Conservation (phyloP, 1,139 yeast genomes). For the Yamadazyma sp. region DNA sequence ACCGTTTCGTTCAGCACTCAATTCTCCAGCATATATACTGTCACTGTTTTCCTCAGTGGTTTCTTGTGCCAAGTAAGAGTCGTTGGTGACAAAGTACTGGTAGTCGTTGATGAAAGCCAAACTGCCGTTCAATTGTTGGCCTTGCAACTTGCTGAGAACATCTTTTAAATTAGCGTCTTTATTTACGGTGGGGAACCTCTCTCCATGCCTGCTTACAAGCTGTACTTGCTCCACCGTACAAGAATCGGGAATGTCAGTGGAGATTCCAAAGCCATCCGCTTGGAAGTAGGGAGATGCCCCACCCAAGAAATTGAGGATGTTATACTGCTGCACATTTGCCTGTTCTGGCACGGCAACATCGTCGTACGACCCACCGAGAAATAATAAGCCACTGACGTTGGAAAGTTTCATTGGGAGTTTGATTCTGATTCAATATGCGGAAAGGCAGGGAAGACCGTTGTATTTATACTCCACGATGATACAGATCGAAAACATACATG, state of each 20-base stretch:
- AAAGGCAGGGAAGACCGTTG: too few relatives aligned
- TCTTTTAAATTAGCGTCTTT: slow-evolving; percentile 27
- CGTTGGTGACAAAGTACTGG: slow-evolving; percentile 30
- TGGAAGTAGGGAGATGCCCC: slow-evolving; percentile 51
- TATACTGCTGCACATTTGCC: slow-evolving; percentile 21
- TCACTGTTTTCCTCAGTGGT: slow-evolving; percentile 28
- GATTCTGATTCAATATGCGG: too few relatives aligned
- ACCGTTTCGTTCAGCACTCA: slow-evolving; percentile 36
- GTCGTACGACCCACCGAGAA: slow-evolving; percentile 4
- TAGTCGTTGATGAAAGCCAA: slow-evolving; percentile 34
- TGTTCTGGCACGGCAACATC: slow-evolving; percentile 8
- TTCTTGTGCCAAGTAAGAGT: slow-evolving; percentile 29
- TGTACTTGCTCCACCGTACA: slow-evolving; percentile 67
- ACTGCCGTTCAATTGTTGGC: slow-evolving; percentile 25
- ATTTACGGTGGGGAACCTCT: slow-evolving; percentile 54
- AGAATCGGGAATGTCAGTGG: slow-evolving; percentile 47
- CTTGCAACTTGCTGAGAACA: slow-evolving; percentile 14
- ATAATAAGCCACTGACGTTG: slow-evolving; percentile 1
- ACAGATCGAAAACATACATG: too few relatives aligned
- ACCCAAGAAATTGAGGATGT: slow-evolving; percentile 44
- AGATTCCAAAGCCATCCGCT: slow-evolving; percentile 46
- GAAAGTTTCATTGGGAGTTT: not conserved
- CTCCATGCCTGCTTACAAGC: slow-evolving; percentile 70
- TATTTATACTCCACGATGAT: too few relatives aligned
- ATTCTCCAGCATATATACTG: slow-evolving; percentile 30